Evolutionary conservation across 306 rosid species (phyloP), one percentile per base, ranked within the genome.

Genomic region (Comarum palustre): DNA sequence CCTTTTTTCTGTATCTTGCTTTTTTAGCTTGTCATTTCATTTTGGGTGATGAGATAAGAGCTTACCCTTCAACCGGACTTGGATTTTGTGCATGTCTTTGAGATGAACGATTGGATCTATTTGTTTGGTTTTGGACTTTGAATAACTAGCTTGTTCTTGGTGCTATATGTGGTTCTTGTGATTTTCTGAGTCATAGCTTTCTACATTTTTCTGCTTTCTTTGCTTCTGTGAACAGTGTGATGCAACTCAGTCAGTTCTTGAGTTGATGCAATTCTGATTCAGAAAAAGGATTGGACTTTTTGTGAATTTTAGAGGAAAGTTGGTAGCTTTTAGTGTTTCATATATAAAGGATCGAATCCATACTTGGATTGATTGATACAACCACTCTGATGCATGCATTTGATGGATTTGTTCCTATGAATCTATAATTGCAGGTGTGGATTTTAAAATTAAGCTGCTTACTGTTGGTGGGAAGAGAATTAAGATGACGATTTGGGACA

Each of bases 401-500:
- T 74, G 46, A 41, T 51, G 52, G 17, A 20, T 36, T 16, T 66
- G 36, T 7, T 29, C 42, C 39, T 41, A 5, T 46, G 67, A 29
- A 29, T 29, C 31, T 29, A 29, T 29, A 29, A 17, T 65, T 77
- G 75, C 47, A 95, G 99, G 99, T 69, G 99, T 95, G 85, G 99
- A 95, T 88, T 95, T 95, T 77, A 95, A 91, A 89, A 88, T 91
- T 87, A 95, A 95, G 89, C 79, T 62, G 51, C 93, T 91, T 42
- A 79, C 92, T 15, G 93, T 91, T 4, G 93, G 85, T 48, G 96
- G 90, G 83, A 91, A 90, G 88, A 95, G 77, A 82, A 84, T 91
- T 76, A 95, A 95, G 84, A 82, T 95, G 78, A 95, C 96, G n/a
- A 91, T 95, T 67, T 95, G 99, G 99, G 99, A 95, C 69, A 95